These are phyloP conservation scores for Lathyrus tuberosus DNA, from an alignment of 306 rosid genomes.

Conservation along the genomic window DNA sequence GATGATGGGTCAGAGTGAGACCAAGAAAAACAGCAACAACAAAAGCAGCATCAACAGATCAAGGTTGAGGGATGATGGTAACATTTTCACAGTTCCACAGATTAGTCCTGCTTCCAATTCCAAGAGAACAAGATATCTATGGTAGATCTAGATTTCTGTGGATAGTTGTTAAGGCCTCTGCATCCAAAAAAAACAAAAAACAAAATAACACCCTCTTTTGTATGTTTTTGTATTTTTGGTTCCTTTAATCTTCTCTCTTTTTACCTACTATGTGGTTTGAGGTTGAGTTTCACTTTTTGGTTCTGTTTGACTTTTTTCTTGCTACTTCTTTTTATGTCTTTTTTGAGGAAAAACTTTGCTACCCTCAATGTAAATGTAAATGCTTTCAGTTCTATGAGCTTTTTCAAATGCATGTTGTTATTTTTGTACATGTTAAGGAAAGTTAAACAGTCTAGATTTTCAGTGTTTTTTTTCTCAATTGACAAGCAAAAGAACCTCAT, in stretches of 20 bases:
- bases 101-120: slow-evolving; percentile 49
- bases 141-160: slow-evolving; percentile 38
- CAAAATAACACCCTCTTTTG: slow-evolving; percentile 23
- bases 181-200: background rate
- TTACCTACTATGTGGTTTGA: background rate
- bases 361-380: slow-evolving; percentile 47
- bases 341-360: background rate
- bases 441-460: background rate
- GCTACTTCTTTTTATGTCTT: background rate
- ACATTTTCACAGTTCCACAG: slow-evolving; percentile 75
- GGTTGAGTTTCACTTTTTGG: slow-evolving; percentile 25
- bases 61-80: slow-evolving; percentile 58
- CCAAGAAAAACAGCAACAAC: slow-evolving; percentile 7
- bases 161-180: background rate
- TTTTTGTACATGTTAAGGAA: slow-evolving; percentile 13
- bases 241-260: background rate
- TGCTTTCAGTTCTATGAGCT: slow-evolving; percentile 3
- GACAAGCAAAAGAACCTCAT: slow-evolving; percentile 5
- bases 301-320: slow-evolving; percentile 2
- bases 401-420: slow-evolving; percentile 17
- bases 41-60: slow-evolving; percentile 24
- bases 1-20: background rate
- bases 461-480: background rate
- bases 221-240: background rate
- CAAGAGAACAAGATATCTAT: slow-evolving; percentile 65